Conservation (phyloP, 2,329 filamentous ascomycete species). For the Elsinoe arachidis region DNA sequence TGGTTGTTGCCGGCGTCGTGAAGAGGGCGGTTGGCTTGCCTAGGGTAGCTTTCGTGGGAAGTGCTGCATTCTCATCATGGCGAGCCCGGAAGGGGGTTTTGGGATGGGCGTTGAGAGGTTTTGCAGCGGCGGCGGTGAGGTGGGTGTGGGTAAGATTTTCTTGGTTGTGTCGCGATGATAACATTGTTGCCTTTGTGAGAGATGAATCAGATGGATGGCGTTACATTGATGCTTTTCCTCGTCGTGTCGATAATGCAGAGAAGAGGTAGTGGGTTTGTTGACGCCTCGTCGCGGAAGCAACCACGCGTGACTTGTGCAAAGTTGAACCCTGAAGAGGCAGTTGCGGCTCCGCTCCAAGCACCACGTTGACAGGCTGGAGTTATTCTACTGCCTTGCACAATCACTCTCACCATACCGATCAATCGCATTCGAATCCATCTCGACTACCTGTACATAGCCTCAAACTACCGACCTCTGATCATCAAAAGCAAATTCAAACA, state of each 20-base stretch:
- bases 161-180: constrained; percentile 67
- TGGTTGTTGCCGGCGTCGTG: constrained; percentile 57
- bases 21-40: constrained; percentile 52
- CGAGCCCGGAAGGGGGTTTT: constrained; percentile 76
- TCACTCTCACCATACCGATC: not conserved
- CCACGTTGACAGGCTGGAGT: constrained; percentile 12
- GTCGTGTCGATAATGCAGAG: not conserved
- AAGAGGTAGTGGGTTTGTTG: constrained; percentile 10
- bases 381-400: constrained; percentile 4
- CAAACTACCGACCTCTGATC: not conserved
- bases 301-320: not conserved
- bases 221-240: constrained; percentile 1
- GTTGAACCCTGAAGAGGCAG: constrained; percentile 3
- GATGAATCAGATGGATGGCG: not conserved
- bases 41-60: constrained; percentile 49
- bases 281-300: constrained; percentile 12
- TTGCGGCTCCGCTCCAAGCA: constrained; percentile 11
- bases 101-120: constrained; percentile 62
- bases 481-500: not conserved
- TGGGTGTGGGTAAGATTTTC: constrained; percentile 76
- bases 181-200: constrained; percentile 46
- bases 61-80: constrained; percentile 76
- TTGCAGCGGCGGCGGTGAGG: constrained; percentile 61
- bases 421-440: constrained; percentile 5
- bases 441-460: not conserved